Conservation (phyloP, 805 yeast genomes). For the Vanderwaltozyma polyspora region DNA sequence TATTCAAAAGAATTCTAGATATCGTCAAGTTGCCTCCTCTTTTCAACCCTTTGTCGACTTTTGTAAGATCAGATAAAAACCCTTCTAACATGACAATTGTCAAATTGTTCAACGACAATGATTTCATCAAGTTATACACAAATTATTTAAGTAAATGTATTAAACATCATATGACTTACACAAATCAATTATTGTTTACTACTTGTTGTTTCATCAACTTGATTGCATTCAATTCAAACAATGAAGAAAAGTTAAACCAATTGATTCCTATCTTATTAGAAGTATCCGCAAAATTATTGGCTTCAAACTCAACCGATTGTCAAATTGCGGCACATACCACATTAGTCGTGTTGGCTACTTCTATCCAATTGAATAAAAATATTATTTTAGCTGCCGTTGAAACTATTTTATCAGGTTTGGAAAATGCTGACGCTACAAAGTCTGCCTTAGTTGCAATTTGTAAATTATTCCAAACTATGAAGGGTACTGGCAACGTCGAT, state of each 20-base stretch:
- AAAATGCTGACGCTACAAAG: conserved; percentile 27
- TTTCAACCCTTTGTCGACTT: conserved; percentile 59
- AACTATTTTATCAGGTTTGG: conserved; percentile 41
- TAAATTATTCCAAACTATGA: conserved; percentile 39
- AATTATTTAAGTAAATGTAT: conserved; percentile 37
- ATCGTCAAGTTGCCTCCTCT: conserved; percentile 70
- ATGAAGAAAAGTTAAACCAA: conserved; percentile 34
- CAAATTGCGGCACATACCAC: conserved; percentile 80
- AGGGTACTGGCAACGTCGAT: conserved; percentile 31
- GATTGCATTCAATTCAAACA: conserved; percentile 43
- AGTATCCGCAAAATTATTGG: conserved; percentile 43
- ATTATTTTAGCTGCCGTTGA: conserved; percentile 51
- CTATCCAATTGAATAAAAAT: conserved; percentile 46
- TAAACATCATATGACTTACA: conserved; percentile 45
- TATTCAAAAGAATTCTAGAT: conserved; percentile 66
- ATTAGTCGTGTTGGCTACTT: conserved; percentile 63
- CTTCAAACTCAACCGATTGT: conserved; percentile 41
- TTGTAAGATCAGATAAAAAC: conserved; percentile 48
- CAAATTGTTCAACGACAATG: conserved; percentile 62
- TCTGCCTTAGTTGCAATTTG: conserved; percentile 39
- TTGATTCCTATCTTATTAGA: conserved; percentile 49
- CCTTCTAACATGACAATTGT: conserved; percentile 62
- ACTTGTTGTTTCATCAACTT: conserved; percentile 56
- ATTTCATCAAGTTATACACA: conserved; percentile 55
- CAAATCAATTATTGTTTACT: conserved; percentile 67